Base-by-base conservation (phyloP, 371 early-diverging fungal species). In the Mortierella sp. region DNA sequence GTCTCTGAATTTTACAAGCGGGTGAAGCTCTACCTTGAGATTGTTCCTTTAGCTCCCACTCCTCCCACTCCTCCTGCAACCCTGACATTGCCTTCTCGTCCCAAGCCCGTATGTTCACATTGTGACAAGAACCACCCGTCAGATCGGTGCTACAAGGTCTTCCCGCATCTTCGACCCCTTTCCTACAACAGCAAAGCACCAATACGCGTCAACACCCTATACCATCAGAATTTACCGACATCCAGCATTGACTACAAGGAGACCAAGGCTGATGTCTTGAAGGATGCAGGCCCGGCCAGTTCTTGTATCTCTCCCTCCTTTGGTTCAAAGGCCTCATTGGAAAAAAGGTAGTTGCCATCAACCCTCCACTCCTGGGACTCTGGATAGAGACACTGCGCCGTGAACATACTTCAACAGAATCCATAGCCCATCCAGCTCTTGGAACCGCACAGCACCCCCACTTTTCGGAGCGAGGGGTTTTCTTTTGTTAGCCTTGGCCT, bases 281-380 rank as follows among this genome's bases (percentile, higher is more conserved):
- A 47, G 9, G 63, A 54, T 34, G 54, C 46, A 2, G 55, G 63
- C 14, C 55, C 63, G 0, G 1, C 55, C 3, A 62, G 46, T n/a
- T 54, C 63, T 14, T 54, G 63, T 10, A 55, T 55, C 12, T 54
- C 63, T 21, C 13, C 54, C 18, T 30, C 26, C 13, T 52, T 61
- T 45, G 52, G 52, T 42, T n/a, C 21, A 18, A 5, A 47, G 19
- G 8, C 34, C 45, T 31, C 21, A 13, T 6, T 27, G n/a, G n/a
- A 14, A 14, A 42, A 6, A 42, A 42, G 18, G 42, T 16, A 16
- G 16, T 42, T 3, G 6, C 12, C 42, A 6, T 16, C 18, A 9
- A 18, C 12, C 16, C 42, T 16, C 42, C 3, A 6, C 42, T 3
- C 12, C 16, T 16, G 42, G 6, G 42, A 42, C 6, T 16, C 12